A percentile compares a stretch with the other conserved stretches of the same genome.
Evolutionary conservation across 169 alveolate genomes (phyloP).

Genomic region (Plasmodium inui): DNA sequence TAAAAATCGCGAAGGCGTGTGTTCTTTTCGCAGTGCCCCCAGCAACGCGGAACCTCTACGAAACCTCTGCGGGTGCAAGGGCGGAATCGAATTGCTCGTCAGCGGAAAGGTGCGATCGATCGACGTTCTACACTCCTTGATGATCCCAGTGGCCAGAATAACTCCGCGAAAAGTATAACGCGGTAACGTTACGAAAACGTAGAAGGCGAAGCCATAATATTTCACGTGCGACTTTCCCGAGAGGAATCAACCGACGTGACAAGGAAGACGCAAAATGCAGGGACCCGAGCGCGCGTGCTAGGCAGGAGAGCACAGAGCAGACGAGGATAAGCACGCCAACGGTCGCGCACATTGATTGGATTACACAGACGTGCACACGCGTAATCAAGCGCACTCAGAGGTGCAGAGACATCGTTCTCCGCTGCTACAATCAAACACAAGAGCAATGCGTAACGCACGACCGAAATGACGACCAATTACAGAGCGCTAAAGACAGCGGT

Average conservation of each 20-base stretch:
- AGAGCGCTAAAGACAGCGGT: background rate
- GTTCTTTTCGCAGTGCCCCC: background rate
- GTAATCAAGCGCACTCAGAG: background rate
- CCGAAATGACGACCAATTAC: slow-evolving; percentile 21
- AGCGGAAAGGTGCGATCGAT: background rate
- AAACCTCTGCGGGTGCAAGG: background rate
- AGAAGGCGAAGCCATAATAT: background rate
- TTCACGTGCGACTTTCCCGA: background rate
- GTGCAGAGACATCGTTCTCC: background rate
- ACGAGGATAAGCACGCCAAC: background rate
- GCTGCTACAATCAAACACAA: background rate
- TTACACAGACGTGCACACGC: background rate
- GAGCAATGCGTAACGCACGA: background rate
- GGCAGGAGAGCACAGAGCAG: background rate
- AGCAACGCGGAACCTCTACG: too few species aligned
- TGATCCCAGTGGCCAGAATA: background rate
- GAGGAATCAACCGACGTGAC: background rate
- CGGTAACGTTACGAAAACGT: background rate
- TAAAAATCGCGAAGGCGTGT: background rate
- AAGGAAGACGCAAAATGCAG: background rate
- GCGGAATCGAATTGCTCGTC: background rate
- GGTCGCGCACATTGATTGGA: background rate
- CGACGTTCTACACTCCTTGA: background rate
- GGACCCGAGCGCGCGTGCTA: background rate
- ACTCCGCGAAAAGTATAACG: background rate